Conservation (phyloP, 352 stramenopile species). For the Pelagophyceae sp. region DNA sequence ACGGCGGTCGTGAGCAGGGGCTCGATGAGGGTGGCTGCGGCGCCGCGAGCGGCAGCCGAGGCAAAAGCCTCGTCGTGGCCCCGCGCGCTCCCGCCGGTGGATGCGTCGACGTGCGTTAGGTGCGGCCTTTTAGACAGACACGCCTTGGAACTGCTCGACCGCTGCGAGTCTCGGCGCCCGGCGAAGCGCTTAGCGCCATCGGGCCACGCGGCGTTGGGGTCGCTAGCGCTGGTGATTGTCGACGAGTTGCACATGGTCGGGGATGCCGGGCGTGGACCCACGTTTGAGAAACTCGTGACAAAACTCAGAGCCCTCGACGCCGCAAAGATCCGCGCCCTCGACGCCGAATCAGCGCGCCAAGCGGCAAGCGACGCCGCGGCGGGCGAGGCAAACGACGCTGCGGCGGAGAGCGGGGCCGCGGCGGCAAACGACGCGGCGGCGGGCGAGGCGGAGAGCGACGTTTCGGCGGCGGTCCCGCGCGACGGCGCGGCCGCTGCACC, state of each 20-base stretch:
- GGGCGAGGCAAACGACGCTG: no score
- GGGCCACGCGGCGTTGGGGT: conserved; percentile 7
- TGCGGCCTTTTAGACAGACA: neutral
- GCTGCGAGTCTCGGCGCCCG: neutral
- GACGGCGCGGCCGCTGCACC: no score
- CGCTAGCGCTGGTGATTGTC: conserved; percentile 35
- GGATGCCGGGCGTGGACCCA: conserved; percentile 32
- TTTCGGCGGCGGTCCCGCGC: no score
- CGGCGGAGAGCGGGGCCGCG: no score
- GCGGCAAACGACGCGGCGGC: no score
- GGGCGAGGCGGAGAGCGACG: neutral
- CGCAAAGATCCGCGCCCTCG: no score
- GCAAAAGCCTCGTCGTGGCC: no score
- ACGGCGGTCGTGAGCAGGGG: no score
- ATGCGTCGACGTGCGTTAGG: no score
- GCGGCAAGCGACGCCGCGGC: neutral
- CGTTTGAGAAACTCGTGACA: conserved; percentile 38
- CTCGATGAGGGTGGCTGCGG: no score
- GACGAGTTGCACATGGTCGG: conserved; percentile 44
- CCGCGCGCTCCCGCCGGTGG: no score
- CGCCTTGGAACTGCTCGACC: neutral
- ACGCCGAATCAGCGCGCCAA: neutral
- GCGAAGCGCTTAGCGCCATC: neutral
- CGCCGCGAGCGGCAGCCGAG: no score
- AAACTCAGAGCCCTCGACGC: conserved; percentile 18